Conservation (phyloP, 495 filamentous ascomycete genomes). For the Tuber borchii region DNA sequence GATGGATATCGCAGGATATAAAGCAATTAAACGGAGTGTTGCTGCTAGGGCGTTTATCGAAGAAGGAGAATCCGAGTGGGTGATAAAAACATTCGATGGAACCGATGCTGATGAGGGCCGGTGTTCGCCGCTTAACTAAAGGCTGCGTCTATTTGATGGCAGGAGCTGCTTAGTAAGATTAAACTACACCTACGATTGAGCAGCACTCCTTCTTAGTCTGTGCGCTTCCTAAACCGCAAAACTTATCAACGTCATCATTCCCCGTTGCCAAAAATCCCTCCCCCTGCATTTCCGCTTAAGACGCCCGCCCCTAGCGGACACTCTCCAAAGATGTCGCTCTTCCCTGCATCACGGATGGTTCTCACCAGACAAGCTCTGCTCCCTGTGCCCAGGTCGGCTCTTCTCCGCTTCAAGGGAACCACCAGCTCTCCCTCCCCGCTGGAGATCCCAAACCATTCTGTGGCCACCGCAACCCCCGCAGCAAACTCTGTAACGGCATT, state of each 20-base stretch:
- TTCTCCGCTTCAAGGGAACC: slow-evolving; percentile 14
- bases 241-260: neutral
- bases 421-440: slow-evolving; percentile 5
- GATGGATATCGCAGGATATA: slow-evolving; percentile 47
- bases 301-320: neutral
- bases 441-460: slow-evolving; percentile 14
- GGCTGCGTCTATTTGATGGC: neutral
- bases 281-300: neutral
- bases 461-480: neutral
- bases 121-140: neutral
- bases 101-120: slow-evolving; percentile 37
- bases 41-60: neutral
- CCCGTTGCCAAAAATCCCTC: neutral
- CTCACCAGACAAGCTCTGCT: slow-evolving; percentile 21
- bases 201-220: neutral
- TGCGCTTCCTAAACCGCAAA: neutral
- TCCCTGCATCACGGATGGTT: slow-evolving; percentile 22
- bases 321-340: slow-evolving; percentile 21
- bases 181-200: neutral
- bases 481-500: neutral
- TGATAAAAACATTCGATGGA: slow-evolving; percentile 41
- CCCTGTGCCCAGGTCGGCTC: neutral
- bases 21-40: slow-evolving; percentile 24
- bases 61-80: slow-evolving; percentile 24
- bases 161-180: neutral